phyloP scores from a whole-genome alignment of 73 alveolate species.

The Durusdinium trenchii region DNA sequence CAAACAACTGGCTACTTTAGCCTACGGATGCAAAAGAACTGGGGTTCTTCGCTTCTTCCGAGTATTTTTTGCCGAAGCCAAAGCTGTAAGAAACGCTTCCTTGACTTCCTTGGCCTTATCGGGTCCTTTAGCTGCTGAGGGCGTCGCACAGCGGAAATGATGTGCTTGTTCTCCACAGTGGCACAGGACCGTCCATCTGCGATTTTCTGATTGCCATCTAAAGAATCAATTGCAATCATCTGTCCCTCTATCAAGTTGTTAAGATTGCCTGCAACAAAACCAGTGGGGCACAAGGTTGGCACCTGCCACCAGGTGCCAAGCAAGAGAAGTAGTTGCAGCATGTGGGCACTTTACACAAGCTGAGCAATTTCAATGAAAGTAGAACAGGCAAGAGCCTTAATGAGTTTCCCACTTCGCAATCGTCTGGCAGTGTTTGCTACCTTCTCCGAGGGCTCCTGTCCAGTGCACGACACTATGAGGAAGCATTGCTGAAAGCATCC shows the following conservation, averaged over 20 bases:
- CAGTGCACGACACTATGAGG: not conserved
- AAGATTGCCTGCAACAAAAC: conserved; percentile 18
- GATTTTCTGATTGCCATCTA: not conserved
- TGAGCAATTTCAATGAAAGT: not conserved
- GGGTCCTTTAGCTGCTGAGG: conserved; percentile 1
- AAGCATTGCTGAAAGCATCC: not conserved
- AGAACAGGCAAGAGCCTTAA: too few relatives aligned
- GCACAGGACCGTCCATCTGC: conserved; percentile 36
- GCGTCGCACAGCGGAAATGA: conserved; percentile 31
- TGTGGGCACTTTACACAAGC: not conserved
- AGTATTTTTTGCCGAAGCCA: too few relatives aligned
- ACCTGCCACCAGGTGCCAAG: not conserved
- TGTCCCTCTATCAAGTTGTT: not conserved
- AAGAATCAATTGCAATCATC: not conserved
- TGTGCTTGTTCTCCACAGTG: conserved; percentile 50
- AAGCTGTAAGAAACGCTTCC: too few relatives aligned
- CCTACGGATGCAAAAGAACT: too few relatives aligned
- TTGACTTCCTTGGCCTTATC: not conserved
- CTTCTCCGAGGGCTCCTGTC: not conserved
- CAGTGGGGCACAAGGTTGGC: conserved; percentile 15
- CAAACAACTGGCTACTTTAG: too few relatives aligned
- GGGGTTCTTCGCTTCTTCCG: too few relatives aligned
- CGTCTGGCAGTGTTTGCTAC: not conserved
- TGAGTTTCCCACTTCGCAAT: not conserved
- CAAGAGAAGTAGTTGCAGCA: not conserved